Base-by-base conservation (phyloP, 2,329 filamentous ascomycete genomes). In the Elsinoe fawcettii region DNA sequence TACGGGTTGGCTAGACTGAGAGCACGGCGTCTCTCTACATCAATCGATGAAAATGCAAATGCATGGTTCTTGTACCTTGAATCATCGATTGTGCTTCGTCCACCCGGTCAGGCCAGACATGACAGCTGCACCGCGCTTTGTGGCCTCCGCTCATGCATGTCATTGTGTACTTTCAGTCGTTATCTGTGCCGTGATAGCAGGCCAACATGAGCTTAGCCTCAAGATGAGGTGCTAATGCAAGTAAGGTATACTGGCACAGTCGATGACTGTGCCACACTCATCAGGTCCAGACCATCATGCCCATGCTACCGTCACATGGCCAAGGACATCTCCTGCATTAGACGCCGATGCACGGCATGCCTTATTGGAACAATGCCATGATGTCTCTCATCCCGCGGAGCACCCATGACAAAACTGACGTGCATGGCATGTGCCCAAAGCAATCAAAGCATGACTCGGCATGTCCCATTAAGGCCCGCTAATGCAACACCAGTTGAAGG, bases 401-500 rank as follows among this genome's bases (percentile, higher is more conserved):
- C 14, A 16, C 11, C 9, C 14, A 23, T 23, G 11, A 8, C 18
- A 5, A 12, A 37, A 37, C 34, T 37, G 34, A 37, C 34, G 34
- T 37, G 34, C 34, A 37, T 5, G 9, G 9, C 34, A 37, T n/a
- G 34, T n/a, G 14, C 34, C 9, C 34, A 14, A 37, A 37, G 34
- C 34, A 46, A 46, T 46, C 41, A 51, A 32, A 34, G 18, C 25
- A 20, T 51, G 46, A 51, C 30, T 51, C 46, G 46, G 46, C 25
- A 11, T 51, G 5, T 51, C 18, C 30, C 46, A 51, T 4, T 9
- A 9, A 18, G 5, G n/a, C 11, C 25, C 46, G 27, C 46, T 51
- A 51, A 51, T 34, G 46, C 30, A 34, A 34, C 25, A 18, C 12
- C 30, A 25, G 25, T 49, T 20, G 46, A 11, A 44, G 5, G 16